A percentile compares a stretch with the other conserved stretches of the same genome.
Evolutionary conservation across 371 early-diverging fungal genomes (phyloP).

Genomic region (Mucor sp.): DNA sequence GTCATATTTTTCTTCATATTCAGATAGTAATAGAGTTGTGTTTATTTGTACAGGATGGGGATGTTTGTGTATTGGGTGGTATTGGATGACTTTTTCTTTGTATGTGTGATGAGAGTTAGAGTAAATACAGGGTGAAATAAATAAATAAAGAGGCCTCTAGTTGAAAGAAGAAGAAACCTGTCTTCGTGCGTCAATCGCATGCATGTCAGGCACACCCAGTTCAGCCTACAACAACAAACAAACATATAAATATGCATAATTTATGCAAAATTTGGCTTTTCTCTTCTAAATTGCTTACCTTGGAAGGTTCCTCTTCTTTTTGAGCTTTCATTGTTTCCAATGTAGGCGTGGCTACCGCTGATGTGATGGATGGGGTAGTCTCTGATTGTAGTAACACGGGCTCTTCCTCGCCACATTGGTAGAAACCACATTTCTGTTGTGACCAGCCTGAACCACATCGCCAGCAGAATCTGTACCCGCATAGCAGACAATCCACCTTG

Average conservation of each 20-base stretch:
- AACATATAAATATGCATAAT: not conserved
- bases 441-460: slow-evolving; percentile 47
- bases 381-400: not conserved
- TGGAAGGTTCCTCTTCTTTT: slow-evolving; percentile 2
- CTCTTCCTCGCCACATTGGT: slow-evolving; percentile 33
- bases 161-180: slow-evolving; percentile 2
- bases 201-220: slow-evolving; percentile 48
- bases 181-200: slow-evolving; percentile 34
- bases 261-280: not conserved
- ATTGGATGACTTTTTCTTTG: not conserved
- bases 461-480: slow-evolving; percentile 79
- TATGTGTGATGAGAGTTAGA: not conserved
- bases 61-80: not conserved
- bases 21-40: too few species aligned
- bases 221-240: slow-evolving; percentile 28
- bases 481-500: slow-evolving; percentile 74
- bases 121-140: not conserved
- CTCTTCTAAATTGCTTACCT: not conserved
- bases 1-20: not conserved
- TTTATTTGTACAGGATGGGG: not conserved
- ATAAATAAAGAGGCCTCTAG: too few species aligned
- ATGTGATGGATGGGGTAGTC: not conserved
- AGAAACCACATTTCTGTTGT: slow-evolving; percentile 44
- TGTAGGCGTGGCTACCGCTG: not conserved
- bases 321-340: not conserved